Conservation (phyloP, 2,329 filamentous ascomycete genomes). For the Fusarium floridanum region DNA sequence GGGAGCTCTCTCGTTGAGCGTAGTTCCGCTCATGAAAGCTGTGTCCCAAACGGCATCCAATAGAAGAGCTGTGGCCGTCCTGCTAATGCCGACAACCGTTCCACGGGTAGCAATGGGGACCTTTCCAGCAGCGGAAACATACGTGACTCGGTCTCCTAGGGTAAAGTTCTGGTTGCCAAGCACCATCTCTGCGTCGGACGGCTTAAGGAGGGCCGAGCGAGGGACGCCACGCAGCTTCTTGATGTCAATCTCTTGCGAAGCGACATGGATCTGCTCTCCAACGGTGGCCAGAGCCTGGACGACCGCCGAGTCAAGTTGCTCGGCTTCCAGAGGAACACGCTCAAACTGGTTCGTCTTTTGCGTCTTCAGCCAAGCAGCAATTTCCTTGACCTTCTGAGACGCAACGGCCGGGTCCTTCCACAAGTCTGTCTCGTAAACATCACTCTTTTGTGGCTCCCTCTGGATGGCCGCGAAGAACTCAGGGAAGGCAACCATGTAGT, state of each 20-base stretch:
- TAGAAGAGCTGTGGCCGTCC: constrained; percentile 83
- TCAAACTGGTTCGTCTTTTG: constrained; percentile 94
- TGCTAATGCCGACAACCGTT: constrained; percentile 94
- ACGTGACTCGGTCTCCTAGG: constrained; percentile 92
- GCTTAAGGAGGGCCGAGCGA: constrained; percentile 88
- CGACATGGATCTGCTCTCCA: constrained; percentile 73
- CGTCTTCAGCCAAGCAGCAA: constrained; percentile 91
- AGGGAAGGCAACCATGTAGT: constrained; percentile 95
- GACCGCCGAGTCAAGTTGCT: constrained; percentile 92
- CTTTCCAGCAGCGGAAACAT: constrained; percentile 91
- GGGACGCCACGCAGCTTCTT: constrained; percentile 86
- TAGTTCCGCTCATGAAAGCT: constrained; percentile 97
- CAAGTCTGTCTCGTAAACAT: constrained; percentile 87
- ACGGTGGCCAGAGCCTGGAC: constrained; percentile 84
- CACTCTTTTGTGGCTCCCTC: constrained; percentile 85
- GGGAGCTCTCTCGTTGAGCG: constrained; percentile 88
- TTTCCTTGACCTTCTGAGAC: constrained; percentile 88
- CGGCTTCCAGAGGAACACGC: constrained; percentile 93
- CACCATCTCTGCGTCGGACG: constrained; percentile 94
- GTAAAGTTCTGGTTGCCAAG: constrained; percentile 85
- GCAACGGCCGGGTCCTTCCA: constrained; percentile 81
- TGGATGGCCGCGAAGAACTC: constrained; percentile 94
- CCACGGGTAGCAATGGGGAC: constrained; percentile 93
- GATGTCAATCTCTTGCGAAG: constrained; percentile 66
- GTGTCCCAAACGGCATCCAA: constrained; percentile 94